phyloP scores from a whole-genome alignment of 495 filamentous ascomycete species.

The Hypoxylon intermedium region DNA sequence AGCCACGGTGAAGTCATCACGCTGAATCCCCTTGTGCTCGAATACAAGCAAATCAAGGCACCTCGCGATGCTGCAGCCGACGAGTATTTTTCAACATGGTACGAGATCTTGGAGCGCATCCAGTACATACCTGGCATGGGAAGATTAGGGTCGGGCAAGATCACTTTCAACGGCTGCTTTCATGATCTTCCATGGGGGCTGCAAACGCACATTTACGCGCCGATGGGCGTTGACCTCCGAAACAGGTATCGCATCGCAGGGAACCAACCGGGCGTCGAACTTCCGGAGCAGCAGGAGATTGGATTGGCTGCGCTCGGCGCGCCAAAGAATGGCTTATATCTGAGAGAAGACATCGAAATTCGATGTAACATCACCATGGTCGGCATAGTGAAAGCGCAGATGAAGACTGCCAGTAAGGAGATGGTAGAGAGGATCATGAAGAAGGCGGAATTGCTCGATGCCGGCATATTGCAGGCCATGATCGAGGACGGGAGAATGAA shows the following conservation, averaged over 20 bases:
- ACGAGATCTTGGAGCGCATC: constrained; percentile 68
- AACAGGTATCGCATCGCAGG: constrained; percentile 64
- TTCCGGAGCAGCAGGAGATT: constrained; percentile 63
- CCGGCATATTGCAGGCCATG: constrained; percentile 57
- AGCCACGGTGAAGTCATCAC: constrained; percentile 75
- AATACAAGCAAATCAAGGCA: constrained; percentile 66
- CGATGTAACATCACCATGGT: constrained; percentile 72
- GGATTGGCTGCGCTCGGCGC: constrained; percentile 56
- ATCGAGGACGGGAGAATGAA: constrained; percentile 58
- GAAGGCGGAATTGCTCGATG: constrained; percentile 64
- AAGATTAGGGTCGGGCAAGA: constrained; percentile 64
- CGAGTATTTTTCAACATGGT: constrained; percentile 76
- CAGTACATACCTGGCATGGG: constrained; percentile 69
- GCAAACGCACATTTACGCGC: constrained; percentile 77
- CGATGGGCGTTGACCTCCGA: constrained; percentile 60
- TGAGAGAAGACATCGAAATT: constrained; percentile 79
- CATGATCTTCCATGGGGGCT: constrained; percentile 73
- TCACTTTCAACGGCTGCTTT: constrained; percentile 79
- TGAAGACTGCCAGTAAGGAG: constrained; percentile 68
- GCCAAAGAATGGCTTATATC: constrained; percentile 71
- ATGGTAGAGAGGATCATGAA: constrained; percentile 72
- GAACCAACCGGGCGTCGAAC: constrained; percentile 66
- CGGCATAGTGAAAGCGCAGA: constrained; percentile 71
- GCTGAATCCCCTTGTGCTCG: constrained; percentile 76
- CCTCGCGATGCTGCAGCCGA: constrained; percentile 70